Evolutionary conservation across 495 filamentous ascomycete genomes (phyloP).

Genomic region (Staphylotrichum tortipilum): DNA sequence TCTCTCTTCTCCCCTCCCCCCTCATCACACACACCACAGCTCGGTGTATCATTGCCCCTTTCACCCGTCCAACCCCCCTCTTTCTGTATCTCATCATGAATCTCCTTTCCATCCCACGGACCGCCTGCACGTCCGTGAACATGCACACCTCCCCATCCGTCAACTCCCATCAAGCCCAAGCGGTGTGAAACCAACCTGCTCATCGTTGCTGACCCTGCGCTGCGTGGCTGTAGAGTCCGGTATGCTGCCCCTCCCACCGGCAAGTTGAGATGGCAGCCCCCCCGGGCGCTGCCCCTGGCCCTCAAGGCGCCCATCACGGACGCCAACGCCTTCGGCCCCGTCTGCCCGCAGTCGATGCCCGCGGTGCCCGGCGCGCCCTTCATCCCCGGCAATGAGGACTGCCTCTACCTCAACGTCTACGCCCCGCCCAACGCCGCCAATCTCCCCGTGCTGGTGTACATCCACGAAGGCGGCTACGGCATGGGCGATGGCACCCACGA

Average conservation of each 20-base stretch:
- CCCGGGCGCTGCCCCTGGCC: conserved; percentile 6
- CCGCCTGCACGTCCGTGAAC: too few species aligned
- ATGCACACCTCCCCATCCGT: too few species aligned
- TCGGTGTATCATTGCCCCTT: too few species aligned
- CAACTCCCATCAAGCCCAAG: too few species aligned
- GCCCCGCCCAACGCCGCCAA: conserved; percentile 27
- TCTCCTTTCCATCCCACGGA: too few species aligned
- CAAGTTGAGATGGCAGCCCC: conserved; percentile 28
- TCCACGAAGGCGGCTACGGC: conserved; percentile 45
- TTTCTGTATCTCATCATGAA: too few species aligned
- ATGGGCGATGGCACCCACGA: conserved; percentile 24
- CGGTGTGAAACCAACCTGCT: too few species aligned
- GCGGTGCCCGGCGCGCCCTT: conserved; percentile 5
- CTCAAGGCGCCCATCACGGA: conserved; percentile 5
- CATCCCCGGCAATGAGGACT: conserved; percentile 29
- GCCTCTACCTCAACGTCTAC: conserved; percentile 36
- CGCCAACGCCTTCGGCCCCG: conserved; percentile 10
- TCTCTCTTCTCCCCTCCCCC: not conserved
- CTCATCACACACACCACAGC: too few species aligned
- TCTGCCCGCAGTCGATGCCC: conserved; percentile 17
- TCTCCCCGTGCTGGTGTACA: conserved; percentile 37
- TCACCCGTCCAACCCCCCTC: too few species aligned
- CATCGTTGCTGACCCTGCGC: not conserved
- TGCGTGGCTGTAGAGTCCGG: conserved; percentile 10
- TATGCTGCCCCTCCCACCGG: conserved; percentile 25